A percentile compares a stretch with the other conserved stretches of the same genome.
phyloP scores from a whole-genome alignment of 257 asterid species.

The Scutellaria minor region DNA sequence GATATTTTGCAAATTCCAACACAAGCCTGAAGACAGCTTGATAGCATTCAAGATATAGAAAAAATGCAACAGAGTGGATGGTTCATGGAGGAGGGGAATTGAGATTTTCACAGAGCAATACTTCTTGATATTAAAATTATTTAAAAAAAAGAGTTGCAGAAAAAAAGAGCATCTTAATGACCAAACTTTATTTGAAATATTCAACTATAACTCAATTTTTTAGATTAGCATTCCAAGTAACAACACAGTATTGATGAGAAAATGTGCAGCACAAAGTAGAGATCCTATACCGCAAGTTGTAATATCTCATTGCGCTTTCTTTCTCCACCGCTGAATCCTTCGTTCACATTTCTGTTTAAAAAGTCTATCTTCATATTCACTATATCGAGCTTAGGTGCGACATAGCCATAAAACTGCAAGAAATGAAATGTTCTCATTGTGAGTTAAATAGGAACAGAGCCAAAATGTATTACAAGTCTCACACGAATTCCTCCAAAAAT shows the following conservation, averaged over 20 bases:
- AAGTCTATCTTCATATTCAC: conserved; percentile 91
- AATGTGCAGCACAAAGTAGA: conserved; percentile 14
- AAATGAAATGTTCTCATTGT: conserved; percentile 25
- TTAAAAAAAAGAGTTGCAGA: conserved; percentile 11
- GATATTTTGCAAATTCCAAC: neutral
- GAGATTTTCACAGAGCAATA: neutral
- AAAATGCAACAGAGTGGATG: neutral
- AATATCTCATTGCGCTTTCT: conserved; percentile 96
- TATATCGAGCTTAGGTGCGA: conserved; percentile 85
- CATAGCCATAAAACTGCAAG: conserved; percentile 85
- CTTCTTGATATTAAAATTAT: neutral
- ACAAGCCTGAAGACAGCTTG: conserved; percentile 6
- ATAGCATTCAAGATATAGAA: conserved; percentile 2
- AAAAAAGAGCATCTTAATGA: neutral
- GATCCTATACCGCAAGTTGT: conserved; percentile 81
- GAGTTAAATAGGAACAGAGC: conserved; percentile 17
- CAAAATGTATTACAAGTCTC: neutral
- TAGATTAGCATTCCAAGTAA: neutral
- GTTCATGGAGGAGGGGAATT: neutral
- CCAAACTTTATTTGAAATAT: neutral
- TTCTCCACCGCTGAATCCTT: conserved; percentile 99
- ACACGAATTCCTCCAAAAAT: neutral
- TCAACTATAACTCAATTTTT: conserved; percentile 7
- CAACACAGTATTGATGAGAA: conserved; percentile 3
- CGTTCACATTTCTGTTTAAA: conserved; percentile 93